These are phyloP conservation scores for Pyrenophora seminiperda DNA, from an alignment of 2,329 filamentous ascomycete species.

Conservation along the genomic window DNA sequence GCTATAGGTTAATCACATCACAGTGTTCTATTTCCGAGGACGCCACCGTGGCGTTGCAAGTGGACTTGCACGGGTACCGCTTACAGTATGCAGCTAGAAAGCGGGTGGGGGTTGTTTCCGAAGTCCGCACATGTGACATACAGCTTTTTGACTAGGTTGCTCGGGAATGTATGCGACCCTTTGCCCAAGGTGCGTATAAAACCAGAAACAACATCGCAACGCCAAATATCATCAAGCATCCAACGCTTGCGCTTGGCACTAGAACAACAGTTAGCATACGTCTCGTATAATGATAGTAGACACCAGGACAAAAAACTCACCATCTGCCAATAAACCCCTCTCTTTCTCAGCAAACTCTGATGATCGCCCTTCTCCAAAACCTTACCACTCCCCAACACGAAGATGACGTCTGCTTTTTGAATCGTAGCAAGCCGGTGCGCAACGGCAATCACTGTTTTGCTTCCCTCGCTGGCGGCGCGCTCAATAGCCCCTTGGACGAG, in stretches of 20 bases:
- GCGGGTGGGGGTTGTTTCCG: too few species aligned
- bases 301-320: slow-evolving; percentile 18
- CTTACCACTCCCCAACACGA: slow-evolving; percentile 42
- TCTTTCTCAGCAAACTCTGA: slow-evolving; percentile 34
- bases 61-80: too few species aligned
- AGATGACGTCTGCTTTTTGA: slow-evolving; percentile 47
- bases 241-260: slow-evolving; percentile 49
- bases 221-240: slow-evolving; percentile 28
- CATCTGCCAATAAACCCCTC: slow-evolving; percentile 46
- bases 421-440: slow-evolving; percentile 47
- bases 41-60: too few species aligned
- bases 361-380: slow-evolving; percentile 45
- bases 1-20: too few species aligned
- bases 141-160: too few species aligned
- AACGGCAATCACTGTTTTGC: slow-evolving; percentile 42
- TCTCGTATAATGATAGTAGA: rapidly evolving
- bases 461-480: slow-evolving; percentile 31
- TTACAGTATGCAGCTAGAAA: too few species aligned
- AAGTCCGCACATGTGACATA: too few species aligned
- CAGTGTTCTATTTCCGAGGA: too few species aligned
- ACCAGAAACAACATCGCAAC: too few species aligned
- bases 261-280: not conserved
- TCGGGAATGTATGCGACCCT: too few species aligned
- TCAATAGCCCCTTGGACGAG: slow-evolving; percentile 45
- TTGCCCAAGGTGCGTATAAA: too few species aligned